Percentiles rank a stretch among this genome's conserved stretches.
These are phyloP conservation scores for Hirschfeldia incana DNA, from an alignment of 345 rosid species.

Conservation along the genomic window DNA sequence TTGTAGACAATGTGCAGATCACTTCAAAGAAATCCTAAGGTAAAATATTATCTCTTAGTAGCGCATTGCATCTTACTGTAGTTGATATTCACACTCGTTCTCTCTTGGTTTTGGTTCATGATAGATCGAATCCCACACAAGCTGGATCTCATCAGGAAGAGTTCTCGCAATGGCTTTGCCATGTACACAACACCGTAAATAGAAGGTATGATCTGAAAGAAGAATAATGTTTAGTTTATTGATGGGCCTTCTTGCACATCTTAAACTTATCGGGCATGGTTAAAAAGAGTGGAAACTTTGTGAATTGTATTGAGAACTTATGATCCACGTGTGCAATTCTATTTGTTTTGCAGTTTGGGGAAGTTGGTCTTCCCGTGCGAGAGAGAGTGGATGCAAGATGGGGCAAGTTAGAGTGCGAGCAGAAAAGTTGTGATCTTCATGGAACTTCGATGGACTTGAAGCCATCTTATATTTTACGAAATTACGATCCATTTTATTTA, in stretches of 20 bases:
- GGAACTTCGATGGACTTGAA: conserved; percentile 48
- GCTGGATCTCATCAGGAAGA: conserved; percentile 84
- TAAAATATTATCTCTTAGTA: conserved; percentile 25
- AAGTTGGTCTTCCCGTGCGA: conserved; percentile 72
- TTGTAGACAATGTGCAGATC: conserved; percentile 95
- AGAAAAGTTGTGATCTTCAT: conserved; percentile 76
- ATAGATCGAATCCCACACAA: conserved; percentile 79
- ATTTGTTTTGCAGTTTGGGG: conserved; percentile 56
- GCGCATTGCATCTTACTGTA: background rate
- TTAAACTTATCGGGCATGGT: background rate
- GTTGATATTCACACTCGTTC: background rate
- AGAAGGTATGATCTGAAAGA: conserved; percentile 58
- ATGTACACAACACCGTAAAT: conserved; percentile 84
- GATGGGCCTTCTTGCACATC: background rate
- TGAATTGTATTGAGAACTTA: conserved; percentile 4
- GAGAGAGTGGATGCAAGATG: conserved; percentile 92
- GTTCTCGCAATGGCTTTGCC: conserved; percentile 90
- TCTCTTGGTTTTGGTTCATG: conserved; percentile 11
- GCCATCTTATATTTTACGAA: background rate
- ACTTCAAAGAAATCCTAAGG: conserved; percentile 91
- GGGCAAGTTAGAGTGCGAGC: conserved; percentile 98
- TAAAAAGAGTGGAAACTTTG: background rate
- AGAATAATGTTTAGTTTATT: background rate
- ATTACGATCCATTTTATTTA: background rate
- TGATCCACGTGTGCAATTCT: background rate